A percentile compares a stretch with the other conserved stretches of the same genome.
Evolutionary conservation across 306 rosid genomes (phyloP).

Genomic region (Castanospermum australe): DNA sequence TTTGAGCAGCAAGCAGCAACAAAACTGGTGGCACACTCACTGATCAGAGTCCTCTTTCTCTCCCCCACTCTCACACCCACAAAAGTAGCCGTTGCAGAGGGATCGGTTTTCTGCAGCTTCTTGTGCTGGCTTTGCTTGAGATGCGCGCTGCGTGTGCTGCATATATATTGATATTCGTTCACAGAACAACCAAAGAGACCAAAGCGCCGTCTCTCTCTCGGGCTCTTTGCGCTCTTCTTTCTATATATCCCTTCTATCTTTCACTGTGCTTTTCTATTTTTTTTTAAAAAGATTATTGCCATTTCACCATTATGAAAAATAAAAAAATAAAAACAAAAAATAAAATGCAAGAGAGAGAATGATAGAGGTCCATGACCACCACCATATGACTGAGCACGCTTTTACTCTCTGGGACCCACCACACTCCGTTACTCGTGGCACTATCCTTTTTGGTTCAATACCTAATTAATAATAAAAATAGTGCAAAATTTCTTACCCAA

Average conservation of each 20-base stretch:
- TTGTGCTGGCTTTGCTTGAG: conserved; percentile 29
- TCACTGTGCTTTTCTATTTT: neutral
- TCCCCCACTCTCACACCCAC: neutral
- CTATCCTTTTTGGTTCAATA: neutral
- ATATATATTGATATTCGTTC: neutral
- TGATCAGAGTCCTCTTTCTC: conserved; percentile 24
- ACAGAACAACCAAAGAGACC: too few species aligned
- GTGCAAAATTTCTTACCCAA: too few species aligned
- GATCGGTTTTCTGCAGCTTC: conserved; percentile 29
- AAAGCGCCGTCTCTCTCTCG: conserved; percentile 24
- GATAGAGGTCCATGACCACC: neutral
- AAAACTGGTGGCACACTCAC: too few species aligned
- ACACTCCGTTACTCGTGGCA: conserved; percentile 11
- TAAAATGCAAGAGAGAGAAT: neutral
- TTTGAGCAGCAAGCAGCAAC: conserved; percentile 29
- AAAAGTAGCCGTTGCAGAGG: conserved; percentile 58
- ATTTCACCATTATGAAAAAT: neutral
- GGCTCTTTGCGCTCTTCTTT: too few species aligned
- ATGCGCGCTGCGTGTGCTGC: conserved; percentile 32
- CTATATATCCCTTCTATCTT: conserved; percentile 1
- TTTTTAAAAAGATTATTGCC: neutral
- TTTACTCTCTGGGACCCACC: conserved; percentile 33
- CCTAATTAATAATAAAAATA: neutral
- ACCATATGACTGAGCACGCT: conserved; percentile 2
- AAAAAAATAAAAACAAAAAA: neutral